Percentiles rank a stretch among this genome's conserved stretches.
Evolutionary conservation across 495 filamentous ascomycete genomes (phyloP).

Genomic region (Umbilicaria muhlenbergii): DNA sequence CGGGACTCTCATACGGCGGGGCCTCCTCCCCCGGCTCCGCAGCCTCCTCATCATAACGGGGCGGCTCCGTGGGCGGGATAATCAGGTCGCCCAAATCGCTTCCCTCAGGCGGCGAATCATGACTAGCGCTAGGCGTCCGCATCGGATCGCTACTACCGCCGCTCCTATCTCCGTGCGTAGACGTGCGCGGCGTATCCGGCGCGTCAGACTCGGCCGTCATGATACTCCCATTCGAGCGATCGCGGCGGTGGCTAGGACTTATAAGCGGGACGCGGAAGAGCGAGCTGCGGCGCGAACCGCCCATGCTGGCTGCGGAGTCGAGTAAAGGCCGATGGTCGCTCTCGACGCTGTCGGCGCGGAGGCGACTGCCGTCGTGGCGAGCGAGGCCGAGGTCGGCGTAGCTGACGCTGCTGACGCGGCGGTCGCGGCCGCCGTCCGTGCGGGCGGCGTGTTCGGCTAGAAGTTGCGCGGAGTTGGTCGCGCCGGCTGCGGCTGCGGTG

Average conservation of each 20-base stretch:
- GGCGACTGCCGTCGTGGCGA: constrained; percentile 71
- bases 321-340: constrained; percentile 63
- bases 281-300: constrained; percentile 7
- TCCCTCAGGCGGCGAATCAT: neutral
- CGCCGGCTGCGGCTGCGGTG: neutral
- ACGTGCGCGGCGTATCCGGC: constrained; percentile 9
- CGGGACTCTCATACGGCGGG: constrained; percentile 4
- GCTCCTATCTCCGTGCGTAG: constrained; percentile 6
- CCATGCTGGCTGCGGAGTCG: constrained; percentile 50
- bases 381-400: constrained; percentile 80
- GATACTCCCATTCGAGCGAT: constrained; percentile 8
- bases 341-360: constrained; percentile 68
- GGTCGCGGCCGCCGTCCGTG: constrained; percentile 40
- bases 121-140: constrained; percentile 7
- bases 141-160: constrained; percentile 4
- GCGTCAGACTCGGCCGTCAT: constrained; percentile 9
- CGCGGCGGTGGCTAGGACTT: constrained; percentile 3
- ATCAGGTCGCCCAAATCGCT: neutral
- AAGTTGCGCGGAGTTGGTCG: constrained; percentile 19
- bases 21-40: constrained; percentile 3
- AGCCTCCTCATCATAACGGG: constrained; percentile 6
- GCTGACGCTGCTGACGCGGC: constrained; percentile 65
- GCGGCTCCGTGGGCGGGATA: constrained; percentile 5
- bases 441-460: constrained; percentile 53
- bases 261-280: constrained; percentile 5